Base-by-base conservation (phyloP, 768 basidiomycete species). In the Leucocoprinus sp. region DNA sequence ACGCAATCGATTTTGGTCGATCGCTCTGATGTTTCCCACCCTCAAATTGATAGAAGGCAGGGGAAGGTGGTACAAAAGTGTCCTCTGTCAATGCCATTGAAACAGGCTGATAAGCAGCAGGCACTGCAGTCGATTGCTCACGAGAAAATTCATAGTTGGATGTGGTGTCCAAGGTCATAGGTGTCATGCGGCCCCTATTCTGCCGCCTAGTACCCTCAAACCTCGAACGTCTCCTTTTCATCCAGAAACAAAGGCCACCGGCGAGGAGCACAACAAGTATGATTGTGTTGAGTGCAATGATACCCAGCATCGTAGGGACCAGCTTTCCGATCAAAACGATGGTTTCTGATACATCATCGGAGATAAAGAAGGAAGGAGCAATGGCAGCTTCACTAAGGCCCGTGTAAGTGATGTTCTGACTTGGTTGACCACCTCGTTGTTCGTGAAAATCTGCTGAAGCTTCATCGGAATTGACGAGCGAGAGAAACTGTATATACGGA, bases 281-380 rank as follows among this genome's bases (percentile, higher is more conserved):
- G 21, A 87, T 63, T 5, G 85, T 82, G 55, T 92, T 92, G 54
- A 91, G 69, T 27, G 79, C 88, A 56, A 89, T 76, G 48, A 90
- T 62, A 21, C 70, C 88, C 41, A 91, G 69, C 66, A 90, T 76
- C 19, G 76, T 82, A 18, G 88, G 88, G 39, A 90, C 64, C 62
- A 74, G 80, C 21, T 67, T 72, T 37, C 74, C 71, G 54, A 92
- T 72, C 55, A 72, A 72, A 57, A 78, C 74, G 42, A 92, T 61
- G 12, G 78, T 78, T 35, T 70, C 56, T 3, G 73, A 71, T 53
- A 80, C 66, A 50, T 83, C 71, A 35, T 72, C 64, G 6, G 83
- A 78, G 42, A 87, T 63, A 5, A 73, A 60, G 50, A 82, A 76
- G 2, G 70, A 65, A 23, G 69, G 66, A 23, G 67, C 57, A 6